Conservation (phyloP, 768 basidiomycete species). For the Naganishia kalamii region DNA sequence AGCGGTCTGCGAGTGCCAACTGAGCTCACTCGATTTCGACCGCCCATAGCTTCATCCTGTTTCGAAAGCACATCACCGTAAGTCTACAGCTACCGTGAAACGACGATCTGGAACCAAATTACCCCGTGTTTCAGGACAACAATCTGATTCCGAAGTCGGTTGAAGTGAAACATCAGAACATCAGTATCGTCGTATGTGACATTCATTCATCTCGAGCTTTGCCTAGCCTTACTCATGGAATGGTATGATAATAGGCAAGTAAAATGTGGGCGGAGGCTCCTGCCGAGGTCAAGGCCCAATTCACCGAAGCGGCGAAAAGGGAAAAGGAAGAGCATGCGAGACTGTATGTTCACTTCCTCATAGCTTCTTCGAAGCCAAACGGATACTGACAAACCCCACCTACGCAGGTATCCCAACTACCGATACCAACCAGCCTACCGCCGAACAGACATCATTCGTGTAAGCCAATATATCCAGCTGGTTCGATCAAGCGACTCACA, state of each 20-base stretch:
- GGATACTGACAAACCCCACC: not conserved
- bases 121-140: slow-evolving; percentile 32
- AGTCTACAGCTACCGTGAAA: not conserved
- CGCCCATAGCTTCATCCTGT: slow-evolving; percentile 41
- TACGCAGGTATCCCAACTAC: slow-evolving; percentile 43
- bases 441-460: slow-evolving; percentile 43
- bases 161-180: slow-evolving; percentile 47
- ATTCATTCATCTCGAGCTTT: not conserved
- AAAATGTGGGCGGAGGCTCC: slow-evolving; percentile 47
- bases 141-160: slow-evolving; percentile 43
- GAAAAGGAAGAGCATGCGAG: slow-evolving; percentile 46
- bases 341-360: slow-evolving; percentile 14
- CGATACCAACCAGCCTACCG: slow-evolving; percentile 44
- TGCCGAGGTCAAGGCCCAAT: slow-evolving; percentile 41
- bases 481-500: not conserved
- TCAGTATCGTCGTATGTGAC: slow-evolving; percentile 43
- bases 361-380: not conserved
- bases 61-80: slow-evolving; percentile 45
- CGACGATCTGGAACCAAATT: not conserved
- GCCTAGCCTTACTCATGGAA: too few relatives aligned
- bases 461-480: not conserved
- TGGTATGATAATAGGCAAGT: slow-evolving; percentile 30
- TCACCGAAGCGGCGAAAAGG: slow-evolving; percentile 38
- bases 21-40: not conserved
- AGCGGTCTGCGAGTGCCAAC: not conserved